Conservation (phyloP, 1,284 basidiomycete genomes). For the Ceratobasidium theobromae region DNA sequence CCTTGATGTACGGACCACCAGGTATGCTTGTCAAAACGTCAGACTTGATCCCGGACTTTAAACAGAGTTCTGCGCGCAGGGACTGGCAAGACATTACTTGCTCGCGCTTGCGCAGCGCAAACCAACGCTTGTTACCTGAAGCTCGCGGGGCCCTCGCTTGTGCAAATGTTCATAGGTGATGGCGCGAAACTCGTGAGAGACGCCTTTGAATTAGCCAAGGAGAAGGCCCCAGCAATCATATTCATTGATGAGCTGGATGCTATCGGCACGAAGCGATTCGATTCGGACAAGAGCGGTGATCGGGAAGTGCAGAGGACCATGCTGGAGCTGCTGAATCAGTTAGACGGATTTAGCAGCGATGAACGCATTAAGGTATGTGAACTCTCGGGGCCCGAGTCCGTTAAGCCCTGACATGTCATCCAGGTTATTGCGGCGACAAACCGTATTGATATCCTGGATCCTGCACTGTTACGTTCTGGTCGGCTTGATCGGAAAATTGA, state of each 20-base stretch:
- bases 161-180: slow-evolving; percentile 84
- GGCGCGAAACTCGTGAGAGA: slow-evolving; percentile 79
- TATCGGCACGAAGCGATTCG: slow-evolving; percentile 79
- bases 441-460: slow-evolving; percentile 95
- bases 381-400: slow-evolving; percentile 14
- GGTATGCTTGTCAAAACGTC: slow-evolving; percentile 46
- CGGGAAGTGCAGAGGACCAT: slow-evolving; percentile 80
- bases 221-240: slow-evolving; percentile 77
- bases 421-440: slow-evolving; percentile 99
- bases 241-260: slow-evolving; percentile 83
- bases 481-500: slow-evolving; percentile 80
- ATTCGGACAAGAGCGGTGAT: slow-evolving; percentile 76
- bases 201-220: slow-evolving; percentile 75
- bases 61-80: slow-evolving; percentile 46
- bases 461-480: slow-evolving; percentile 72
- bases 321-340: slow-evolving; percentile 77
- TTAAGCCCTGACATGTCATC: not conserved
- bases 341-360: slow-evolving; percentile 85
- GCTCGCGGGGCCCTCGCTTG: slow-evolving; percentile 74
- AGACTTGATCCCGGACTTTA: not conserved
- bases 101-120: slow-evolving; percentile 76
- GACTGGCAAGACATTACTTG: slow-evolving; percentile 77
- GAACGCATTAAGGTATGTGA: slow-evolving; percentile 86
- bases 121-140: slow-evolving; percentile 83
- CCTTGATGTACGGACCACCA: slow-evolving; percentile 78